Evolutionary conservation across 2,329 filamentous ascomycete genomes (phyloP), one percentile per base, ranked within the genome.

Genomic region (Fusarium chlamydosporum): DNA sequence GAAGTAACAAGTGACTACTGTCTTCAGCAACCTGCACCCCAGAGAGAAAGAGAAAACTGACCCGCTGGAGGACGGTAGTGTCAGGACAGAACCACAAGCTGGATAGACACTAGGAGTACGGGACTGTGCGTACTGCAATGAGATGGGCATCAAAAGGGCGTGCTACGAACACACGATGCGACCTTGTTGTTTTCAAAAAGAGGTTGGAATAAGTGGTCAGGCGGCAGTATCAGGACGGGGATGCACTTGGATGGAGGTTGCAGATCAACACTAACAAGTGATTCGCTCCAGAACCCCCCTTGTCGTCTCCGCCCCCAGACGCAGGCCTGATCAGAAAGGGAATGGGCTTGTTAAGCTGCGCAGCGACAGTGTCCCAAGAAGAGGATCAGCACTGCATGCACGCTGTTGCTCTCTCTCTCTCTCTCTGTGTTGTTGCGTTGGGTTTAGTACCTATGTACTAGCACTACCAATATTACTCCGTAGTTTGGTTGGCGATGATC

Each of bases 121-220:
- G 38, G 38, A 41, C 38, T 41, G 38, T 41, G 38, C 38, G 38
- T 41, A 20, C 38, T 41, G 48, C 37, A 61, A 40, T 37, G 40
- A 62, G 67, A 66, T 55, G 56, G 59, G 50, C 54, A 43, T 62
- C 55, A 50, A 38, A 23, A 50, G 33, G 47, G 47, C 33, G 47
- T 50, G 47, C 23, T 50, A 18, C 34, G 37, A 26, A 65, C 59
- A 59, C 61, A 65, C 47, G 50, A 59, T 65, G 51, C 47, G 57
- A 61, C 51, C 55, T 70, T 57, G 56, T 51, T 42, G 35, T 56
- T 55, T 41, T 50, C 31, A 58, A 68, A 60, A 68, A 62, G 57
- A 65, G 72, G 67, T 74, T 74, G 67, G 71, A 66, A 61, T 55
- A 61, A 40, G 50, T 71, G 62, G 72, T 74, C 72, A 74, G 72